phyloP scores from a whole-genome alignment of 495 filamentous ascomycete species.

The Achaetomiella virescens region DNA sequence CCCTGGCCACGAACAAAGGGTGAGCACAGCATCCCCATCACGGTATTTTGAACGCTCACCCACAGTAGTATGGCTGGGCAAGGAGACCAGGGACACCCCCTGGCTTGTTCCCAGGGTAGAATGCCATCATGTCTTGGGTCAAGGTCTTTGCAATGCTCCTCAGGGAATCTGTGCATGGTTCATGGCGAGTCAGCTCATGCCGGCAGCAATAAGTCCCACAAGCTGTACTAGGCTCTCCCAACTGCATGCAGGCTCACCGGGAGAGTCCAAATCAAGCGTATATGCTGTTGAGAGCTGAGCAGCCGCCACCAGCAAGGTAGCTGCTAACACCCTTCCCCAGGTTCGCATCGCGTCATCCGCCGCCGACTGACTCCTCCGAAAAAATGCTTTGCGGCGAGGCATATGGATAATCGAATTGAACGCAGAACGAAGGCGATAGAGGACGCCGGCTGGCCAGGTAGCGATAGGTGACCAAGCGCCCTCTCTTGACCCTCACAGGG shows the following conservation, averaged over 20 bases:
- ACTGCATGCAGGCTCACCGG: slow-evolving; percentile 17
- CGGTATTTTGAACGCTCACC: neutral
- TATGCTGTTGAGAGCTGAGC: slow-evolving; percentile 21
- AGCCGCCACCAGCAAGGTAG: slow-evolving; percentile 7
- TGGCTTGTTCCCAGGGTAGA: slow-evolving; percentile 59
- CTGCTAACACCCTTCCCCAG: slow-evolving; percentile 1
- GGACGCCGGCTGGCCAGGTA: too few relatives aligned
- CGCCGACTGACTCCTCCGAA: neutral
- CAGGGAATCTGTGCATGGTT: slow-evolving; percentile 51
- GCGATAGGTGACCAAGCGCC: too few relatives aligned
- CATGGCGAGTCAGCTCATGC: too few relatives aligned
- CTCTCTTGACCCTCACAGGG: too few relatives aligned
- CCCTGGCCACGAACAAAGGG: slow-evolving; percentile 45
- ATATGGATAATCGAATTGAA: neutral
- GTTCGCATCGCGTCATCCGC: neutral
- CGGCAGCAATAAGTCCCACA: too few relatives aligned
- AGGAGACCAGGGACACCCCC: slow-evolving; percentile 45
- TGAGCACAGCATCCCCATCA: neutral
- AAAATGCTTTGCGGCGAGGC: neutral
- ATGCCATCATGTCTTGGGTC: slow-evolving; percentile 60
- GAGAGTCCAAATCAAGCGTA: slow-evolving; percentile 26
- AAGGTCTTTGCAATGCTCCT: slow-evolving; percentile 53
- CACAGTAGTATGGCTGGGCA: slow-evolving; percentile 41
- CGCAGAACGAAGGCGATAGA: too few relatives aligned
- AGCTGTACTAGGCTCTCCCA: too few relatives aligned